phyloP scores from a whole-genome alignment of 2,329 filamentous ascomycete species.

The Aspergillus sp. region DNA sequence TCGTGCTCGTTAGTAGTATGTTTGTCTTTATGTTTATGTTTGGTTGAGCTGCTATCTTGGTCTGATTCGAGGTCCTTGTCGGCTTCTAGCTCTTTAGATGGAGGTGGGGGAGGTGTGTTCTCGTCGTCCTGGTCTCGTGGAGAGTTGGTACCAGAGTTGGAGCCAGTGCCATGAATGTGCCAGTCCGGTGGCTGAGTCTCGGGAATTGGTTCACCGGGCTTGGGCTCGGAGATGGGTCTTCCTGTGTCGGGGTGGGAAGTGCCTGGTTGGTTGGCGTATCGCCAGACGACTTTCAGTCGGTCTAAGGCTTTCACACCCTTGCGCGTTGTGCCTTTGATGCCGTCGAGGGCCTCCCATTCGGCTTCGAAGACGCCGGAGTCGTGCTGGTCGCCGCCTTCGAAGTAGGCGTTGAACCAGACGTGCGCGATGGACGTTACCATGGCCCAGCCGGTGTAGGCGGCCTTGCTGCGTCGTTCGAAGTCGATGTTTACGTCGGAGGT shows the following conservation, averaged over 20 bases:
- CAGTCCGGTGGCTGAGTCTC: slow-evolving; percentile 74
- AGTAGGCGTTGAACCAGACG: slow-evolving; percentile 95
- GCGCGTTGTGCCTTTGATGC: slow-evolving; percentile 83
- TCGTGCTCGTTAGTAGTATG: neutral
- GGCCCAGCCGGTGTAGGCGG: slow-evolving; percentile 73
- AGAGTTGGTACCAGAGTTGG: slow-evolving; percentile 30
- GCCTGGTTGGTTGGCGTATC: slow-evolving; percentile 40
- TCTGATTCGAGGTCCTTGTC: neutral
- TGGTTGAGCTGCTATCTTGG: slow-evolving; percentile 7
- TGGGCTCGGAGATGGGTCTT: slow-evolving; percentile 65
- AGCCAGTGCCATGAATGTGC: slow-evolving; percentile 58
- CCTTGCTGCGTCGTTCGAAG: slow-evolving; percentile 81
- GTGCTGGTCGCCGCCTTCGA: slow-evolving; percentile 76
- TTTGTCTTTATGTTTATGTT: neutral
- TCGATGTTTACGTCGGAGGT: slow-evolving; percentile 89
- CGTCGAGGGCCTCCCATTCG: slow-evolving; percentile 81
- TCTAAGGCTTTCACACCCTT: slow-evolving; percentile 85
- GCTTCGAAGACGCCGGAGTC: slow-evolving; percentile 71
- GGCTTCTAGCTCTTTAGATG: slow-evolving; percentile 1
- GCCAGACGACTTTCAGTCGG: slow-evolving; percentile 82
- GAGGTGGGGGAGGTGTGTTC: neutral
- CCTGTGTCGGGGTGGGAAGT: slow-evolving; percentile 26
- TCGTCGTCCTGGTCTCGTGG: slow-evolving; percentile 21
- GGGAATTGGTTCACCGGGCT: slow-evolving; percentile 66
- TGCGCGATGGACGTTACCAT: slow-evolving; percentile 93